phyloP scores from a whole-genome alignment of 371 early-diverging fungal species.

The Massospora cicadina region DNA sequence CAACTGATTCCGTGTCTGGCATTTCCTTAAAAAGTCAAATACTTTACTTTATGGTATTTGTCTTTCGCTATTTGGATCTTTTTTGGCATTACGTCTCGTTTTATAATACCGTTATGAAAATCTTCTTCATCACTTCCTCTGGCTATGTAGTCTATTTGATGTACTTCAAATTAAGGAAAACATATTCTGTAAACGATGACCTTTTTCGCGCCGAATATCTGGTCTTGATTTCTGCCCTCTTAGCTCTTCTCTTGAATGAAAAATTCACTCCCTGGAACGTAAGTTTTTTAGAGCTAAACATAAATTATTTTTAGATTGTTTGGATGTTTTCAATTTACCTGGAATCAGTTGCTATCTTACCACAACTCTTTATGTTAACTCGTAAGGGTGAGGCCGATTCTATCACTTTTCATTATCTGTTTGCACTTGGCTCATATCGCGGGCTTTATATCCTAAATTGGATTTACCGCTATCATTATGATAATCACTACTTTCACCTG shows the following conservation, averaged over 20 bases:
- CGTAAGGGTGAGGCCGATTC: conserved; percentile 97
- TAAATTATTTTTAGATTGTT: conserved; percentile 32
- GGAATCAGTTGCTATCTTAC: conserved; percentile 95
- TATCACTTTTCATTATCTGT: conserved; percentile 95
- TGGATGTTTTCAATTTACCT: conserved; percentile 96
- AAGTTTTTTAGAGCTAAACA: conserved; percentile 12
- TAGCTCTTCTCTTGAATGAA: conserved; percentile 54
- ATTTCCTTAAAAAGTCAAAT: conserved; percentile 95
- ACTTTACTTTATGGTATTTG: conserved; percentile 86
- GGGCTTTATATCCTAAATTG: conserved; percentile 90
- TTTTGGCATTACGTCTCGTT: conserved; percentile 49
- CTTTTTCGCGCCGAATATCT: conserved; percentile 79
- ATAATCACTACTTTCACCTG: conserved; percentile 37
- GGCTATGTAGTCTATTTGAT: conserved; percentile 86
- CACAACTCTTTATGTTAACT: conserved; percentile 93
- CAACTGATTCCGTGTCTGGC: conserved; percentile 78
- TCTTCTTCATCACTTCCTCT: conserved; percentile 78
- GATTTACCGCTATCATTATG: conserved; percentile 73
- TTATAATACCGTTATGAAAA: conserved; percentile 93
- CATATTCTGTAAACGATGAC: conserved; percentile 84
- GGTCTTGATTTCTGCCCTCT: conserved; percentile 39
- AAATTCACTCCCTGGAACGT: conserved; percentile 50
- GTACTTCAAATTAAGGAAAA: conserved; percentile 63
- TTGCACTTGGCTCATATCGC: conserved; percentile 95
- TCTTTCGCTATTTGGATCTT: conserved; percentile 93